Evolutionary conservation across 176 grass and related monocot species (phyloP), one percentile per base, ranked within the genome.

Genomic region (Themeda triandra): DNA sequence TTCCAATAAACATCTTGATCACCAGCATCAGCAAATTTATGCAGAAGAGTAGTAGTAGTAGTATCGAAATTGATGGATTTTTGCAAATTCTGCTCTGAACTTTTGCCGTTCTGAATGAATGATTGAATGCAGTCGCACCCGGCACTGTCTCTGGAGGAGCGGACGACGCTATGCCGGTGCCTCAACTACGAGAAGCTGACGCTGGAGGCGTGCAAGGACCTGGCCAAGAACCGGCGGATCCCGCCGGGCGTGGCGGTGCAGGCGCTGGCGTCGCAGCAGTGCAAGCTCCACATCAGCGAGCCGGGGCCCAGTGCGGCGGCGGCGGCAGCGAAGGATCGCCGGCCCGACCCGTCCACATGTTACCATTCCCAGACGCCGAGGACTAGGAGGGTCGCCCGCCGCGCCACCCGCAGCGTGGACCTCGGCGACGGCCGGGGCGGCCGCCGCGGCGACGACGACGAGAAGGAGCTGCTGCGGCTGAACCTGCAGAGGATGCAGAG

Each of bases 101-200:
- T 28, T 27, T 13, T 80, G 24, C 0, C 24, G 0, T 29, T 39
- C 5, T 74, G 71, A 45, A 49, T 32, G 9, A n/a, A 31, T 46
- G 39, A 25, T 49, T 32, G 12, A n/a, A 31, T 30, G 73, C 89
- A 96, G 96, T 96, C 93, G 10, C 96, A 92, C 66, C 66, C 75
- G 2, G 78, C 54, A 3, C 76, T 99, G 29, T 87, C 86, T 3
- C 48, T 82, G 0, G 97, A 96, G 65, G 97, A 96, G 27, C 76
- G 93, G 8, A 82, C 88, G 12, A 86, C 86, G 41, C 33, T 99
- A 4, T 99, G 97, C 59, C 85, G 93, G 35, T 99, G 97, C 86
- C 80, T 99, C 13, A 99, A 99, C 84, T 96, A 94, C 51, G 97
- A 94, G 88, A 99, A 99, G 78, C 76, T 99, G 23, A 99, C 91